phyloP scores from a whole-genome alignment of 768 basidiomycete genomes.

The Russula brevipes region DNA sequence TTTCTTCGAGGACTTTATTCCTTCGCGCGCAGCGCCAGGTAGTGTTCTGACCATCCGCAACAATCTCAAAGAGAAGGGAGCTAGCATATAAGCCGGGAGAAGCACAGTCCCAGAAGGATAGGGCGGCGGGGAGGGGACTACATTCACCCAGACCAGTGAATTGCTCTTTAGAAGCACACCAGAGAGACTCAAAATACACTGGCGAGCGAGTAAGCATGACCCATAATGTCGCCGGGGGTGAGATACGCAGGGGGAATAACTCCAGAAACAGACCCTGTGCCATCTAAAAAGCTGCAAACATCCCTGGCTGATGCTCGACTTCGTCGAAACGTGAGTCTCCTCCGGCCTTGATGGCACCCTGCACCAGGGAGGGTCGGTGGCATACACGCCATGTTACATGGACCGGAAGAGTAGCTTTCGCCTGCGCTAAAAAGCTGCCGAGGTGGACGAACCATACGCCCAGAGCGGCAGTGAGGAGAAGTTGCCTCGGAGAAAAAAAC shows the following conservation, averaged over 20 bases:
- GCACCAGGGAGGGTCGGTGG: not conserved
- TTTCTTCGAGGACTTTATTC: conserved; percentile 60
- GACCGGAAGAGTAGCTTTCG: conserved; percentile 29
- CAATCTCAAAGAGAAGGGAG: conserved; percentile 56
- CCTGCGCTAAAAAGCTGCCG: conserved; percentile 53
- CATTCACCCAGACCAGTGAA: conserved; percentile 38
- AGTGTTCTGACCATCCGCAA: conserved; percentile 62
- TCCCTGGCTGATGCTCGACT: conserved; percentile 43
- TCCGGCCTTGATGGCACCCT: conserved; percentile 48
- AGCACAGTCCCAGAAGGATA: conserved; percentile 51
- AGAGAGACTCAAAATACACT: conserved; percentile 43
- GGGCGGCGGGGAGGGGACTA: conserved; percentile 51
- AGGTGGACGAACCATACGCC: conserved; percentile 52
- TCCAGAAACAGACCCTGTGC: conserved; percentile 43
- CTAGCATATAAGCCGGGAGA: conserved; percentile 48
- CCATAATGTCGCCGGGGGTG: conserved; percentile 49
- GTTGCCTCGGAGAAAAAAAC: conserved; percentile 55
- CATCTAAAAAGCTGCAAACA: conserved; percentile 58
- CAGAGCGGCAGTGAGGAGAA: not conserved
- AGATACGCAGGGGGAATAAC: not conserved
- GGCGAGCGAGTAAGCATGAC: conserved; percentile 54
- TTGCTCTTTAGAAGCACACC: not conserved
- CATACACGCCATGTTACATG: not conserved
- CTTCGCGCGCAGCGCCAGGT: conserved; percentile 56
- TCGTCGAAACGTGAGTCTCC: conserved; percentile 64